Evolutionary conservation across 768 basidiomycete species (phyloP).

Genomic region (Suillus subaureus): DNA sequence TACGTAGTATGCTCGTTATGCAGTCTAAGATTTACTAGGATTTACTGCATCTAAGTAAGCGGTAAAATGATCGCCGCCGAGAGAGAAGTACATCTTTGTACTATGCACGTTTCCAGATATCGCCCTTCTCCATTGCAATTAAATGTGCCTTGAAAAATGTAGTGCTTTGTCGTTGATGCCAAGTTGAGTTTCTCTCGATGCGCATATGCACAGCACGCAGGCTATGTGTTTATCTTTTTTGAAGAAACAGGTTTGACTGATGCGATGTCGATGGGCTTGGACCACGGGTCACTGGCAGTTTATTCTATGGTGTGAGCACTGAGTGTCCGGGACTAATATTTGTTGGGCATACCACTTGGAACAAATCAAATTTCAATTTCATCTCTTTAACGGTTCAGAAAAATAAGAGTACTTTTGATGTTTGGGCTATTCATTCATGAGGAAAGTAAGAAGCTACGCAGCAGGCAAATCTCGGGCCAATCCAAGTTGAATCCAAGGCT

Average conservation of each 20-base stretch:
- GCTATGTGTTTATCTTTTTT: not conserved
- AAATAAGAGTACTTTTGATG: not conserved
- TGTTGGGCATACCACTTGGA: not conserved
- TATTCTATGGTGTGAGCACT: no score
- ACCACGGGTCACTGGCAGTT: not conserved
- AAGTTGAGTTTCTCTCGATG: not conserved
- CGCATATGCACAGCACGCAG: not conserved
- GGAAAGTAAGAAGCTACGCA: not conserved
- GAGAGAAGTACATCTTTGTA: not conserved
- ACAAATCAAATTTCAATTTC: not conserved
- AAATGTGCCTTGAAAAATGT: not conserved
- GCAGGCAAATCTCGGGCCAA: not conserved
- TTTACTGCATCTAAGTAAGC: not conserved
- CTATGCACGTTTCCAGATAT: not conserved
- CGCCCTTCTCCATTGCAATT: not conserved
- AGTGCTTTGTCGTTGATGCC: not conserved
- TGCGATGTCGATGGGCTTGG: not conserved
- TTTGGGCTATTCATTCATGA: not conserved
- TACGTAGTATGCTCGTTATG: not conserved
- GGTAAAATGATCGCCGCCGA: not conserved
- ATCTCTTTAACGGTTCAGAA: not conserved
- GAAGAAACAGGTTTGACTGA: not conserved
- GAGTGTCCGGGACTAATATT: no score
- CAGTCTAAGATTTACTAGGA: not conserved
- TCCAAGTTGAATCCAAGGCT: not conserved